Evolutionary conservation across 1,284 basidiomycete species (phyloP).

Genomic region (Ustilago bromivora): DNA sequence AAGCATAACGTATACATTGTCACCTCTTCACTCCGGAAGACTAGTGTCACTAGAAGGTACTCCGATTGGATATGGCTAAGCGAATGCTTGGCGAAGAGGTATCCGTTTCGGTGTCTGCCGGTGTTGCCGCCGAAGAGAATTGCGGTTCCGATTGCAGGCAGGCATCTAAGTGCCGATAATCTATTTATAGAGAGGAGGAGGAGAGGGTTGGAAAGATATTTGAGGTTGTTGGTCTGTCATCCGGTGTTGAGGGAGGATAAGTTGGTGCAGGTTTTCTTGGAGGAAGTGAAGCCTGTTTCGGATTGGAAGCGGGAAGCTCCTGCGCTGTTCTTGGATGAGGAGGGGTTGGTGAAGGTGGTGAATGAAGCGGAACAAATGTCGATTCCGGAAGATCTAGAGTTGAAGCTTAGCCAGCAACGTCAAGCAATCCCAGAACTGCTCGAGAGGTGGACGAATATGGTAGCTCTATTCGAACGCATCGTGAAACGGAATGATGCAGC

Average conservation of each 20-base stretch:
- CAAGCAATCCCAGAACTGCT: slow-evolving; percentile 43
- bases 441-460: slow-evolving; percentile 51
- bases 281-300: slow-evolving; percentile 33
- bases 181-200: slow-evolving; percentile 48
- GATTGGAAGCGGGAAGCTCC: slow-evolving; percentile 46
- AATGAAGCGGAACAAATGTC: slow-evolving; percentile 51
- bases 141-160: slow-evolving; percentile 42
- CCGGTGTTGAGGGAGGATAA: slow-evolving; percentile 49
- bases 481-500: slow-evolving; percentile 50
- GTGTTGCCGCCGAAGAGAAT: slow-evolving; percentile 56
- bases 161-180: slow-evolving; percentile 48
- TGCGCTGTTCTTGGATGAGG: slow-evolving; percentile 49
- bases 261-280: slow-evolving; percentile 50
- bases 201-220: slow-evolving; percentile 47
- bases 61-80: slow-evolving; percentile 58
- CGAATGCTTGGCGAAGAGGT: slow-evolving; percentile 53
- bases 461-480: slow-evolving; percentile 46
- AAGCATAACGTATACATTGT: slow-evolving; percentile 56
- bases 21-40: slow-evolving; percentile 35
- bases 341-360: slow-evolving; percentile 40
- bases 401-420: slow-evolving; percentile 47
- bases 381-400: slow-evolving; percentile 48
- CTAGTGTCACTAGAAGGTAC: slow-evolving; percentile 51
- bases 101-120: slow-evolving; percentile 57
- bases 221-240: slow-evolving; percentile 43